These are phyloP conservation scores for Andrographis paniculata DNA, from an alignment of 305 asterid species.

Conservation along the genomic window DNA sequence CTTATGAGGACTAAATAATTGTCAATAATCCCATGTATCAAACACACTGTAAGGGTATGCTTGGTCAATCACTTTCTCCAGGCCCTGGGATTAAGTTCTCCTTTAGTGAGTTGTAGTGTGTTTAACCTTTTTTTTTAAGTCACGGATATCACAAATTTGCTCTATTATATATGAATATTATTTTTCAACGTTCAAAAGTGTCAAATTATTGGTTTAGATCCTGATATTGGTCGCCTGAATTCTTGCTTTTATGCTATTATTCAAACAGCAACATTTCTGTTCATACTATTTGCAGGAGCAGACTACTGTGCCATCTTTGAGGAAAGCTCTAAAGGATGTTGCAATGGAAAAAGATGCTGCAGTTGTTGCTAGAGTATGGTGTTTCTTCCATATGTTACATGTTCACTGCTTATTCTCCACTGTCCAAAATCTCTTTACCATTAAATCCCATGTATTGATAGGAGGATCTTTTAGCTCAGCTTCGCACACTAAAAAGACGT, in stretches of 20 bases:
- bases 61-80: too few relatives aligned
- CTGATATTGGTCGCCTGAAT: not conserved
- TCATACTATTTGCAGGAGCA: slow-evolving; percentile 59
- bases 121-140: too few relatives aligned
- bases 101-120: too few relatives aligned
- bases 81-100: too few relatives aligned
- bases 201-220: slow-evolving; percentile 1
- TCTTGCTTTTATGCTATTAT: slow-evolving; percentile 1
- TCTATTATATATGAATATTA: not conserved
- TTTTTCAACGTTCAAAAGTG: slow-evolving; percentile 4
- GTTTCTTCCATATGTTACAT: slow-evolving; percentile 13
- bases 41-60: too few relatives aligned
- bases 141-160: too few relatives aligned
- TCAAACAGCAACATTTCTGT: slow-evolving; percentile 1
- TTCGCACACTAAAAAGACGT: slow-evolving; percentile 72
- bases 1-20: too few relatives aligned
- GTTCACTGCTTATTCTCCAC: slow-evolving; percentile 1
- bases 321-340: slow-evolving; percentile 91
- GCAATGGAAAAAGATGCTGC: slow-evolving; percentile 99
- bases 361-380: slow-evolving; percentile 80
- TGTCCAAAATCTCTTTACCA: slow-evolving; percentile 6
- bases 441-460: slow-evolving; percentile 26
- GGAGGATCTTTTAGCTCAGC: slow-evolving; percentile 97
- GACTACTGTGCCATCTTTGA: slow-evolving; percentile 68
- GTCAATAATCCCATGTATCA: too few relatives aligned